Conservation (phyloP, 805 yeast genomes). For the Trichomonascus vanleenenianus region DNA sequence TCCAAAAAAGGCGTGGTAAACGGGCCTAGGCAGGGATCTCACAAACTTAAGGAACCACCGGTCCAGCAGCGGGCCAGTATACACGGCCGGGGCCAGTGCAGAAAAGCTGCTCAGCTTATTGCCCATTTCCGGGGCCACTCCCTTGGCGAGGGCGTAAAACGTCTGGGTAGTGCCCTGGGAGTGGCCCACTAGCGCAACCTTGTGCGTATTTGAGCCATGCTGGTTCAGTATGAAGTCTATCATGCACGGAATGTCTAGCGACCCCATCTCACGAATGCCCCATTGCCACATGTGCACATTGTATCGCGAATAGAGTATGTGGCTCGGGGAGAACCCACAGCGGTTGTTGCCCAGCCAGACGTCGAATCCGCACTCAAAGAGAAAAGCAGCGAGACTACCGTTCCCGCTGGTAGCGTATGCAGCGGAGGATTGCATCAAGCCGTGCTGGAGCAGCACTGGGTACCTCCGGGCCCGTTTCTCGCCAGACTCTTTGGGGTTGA, state of each 20-base stretch:
- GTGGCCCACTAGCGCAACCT: slow-evolving; percentile 66
- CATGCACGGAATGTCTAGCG: slow-evolving; percentile 67
- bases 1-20: slow-evolving; percentile 52
- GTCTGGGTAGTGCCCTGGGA: slow-evolving; percentile 93
- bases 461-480: slow-evolving; percentile 29
- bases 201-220: slow-evolving; percentile 22
- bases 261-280: slow-evolving; percentile 82
- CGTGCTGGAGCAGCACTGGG: slow-evolving; percentile 79
- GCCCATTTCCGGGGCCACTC: slow-evolving; percentile 36
- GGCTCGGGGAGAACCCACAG: slow-evolving; percentile 74
- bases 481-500: slow-evolving; percentile 38
- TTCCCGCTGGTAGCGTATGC: slow-evolving; percentile 79
- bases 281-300: slow-evolving; percentile 78
- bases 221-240: slow-evolving; percentile 48
- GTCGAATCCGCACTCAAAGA: slow-evolving; percentile 56
- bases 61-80: slow-evolving; percentile 70
- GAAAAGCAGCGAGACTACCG: slow-evolving; percentile 59
- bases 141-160: slow-evolving; percentile 55
- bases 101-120: slow-evolving; percentile 57
- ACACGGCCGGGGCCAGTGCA: slow-evolving; percentile 86
- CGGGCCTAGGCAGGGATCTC: slow-evolving; percentile 18
- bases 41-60: slow-evolving; percentile 31
- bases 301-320: slow-evolving; percentile 37
- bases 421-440: slow-evolving; percentile 79
- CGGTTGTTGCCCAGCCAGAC: slow-evolving; percentile 91